A percentile compares a stretch with the other conserved stretches of the same genome.
Evolutionary conservation across 179 eudicot species (phyloP).

Genomic region (Corrigiola litoralis): DNA sequence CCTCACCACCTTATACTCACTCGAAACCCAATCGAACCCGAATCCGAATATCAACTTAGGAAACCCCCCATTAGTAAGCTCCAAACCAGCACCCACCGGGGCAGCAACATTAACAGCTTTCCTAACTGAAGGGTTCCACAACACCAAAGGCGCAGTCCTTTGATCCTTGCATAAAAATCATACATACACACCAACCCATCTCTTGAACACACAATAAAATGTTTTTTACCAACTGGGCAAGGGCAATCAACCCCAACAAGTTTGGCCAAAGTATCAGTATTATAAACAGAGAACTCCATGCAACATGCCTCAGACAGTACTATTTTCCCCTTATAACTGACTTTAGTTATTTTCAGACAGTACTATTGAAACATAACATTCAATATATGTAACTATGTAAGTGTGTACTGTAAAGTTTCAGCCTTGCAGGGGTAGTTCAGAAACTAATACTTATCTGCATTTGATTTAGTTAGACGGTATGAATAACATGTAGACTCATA

Average conservation of each 20-base stretch:
- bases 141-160: background rate
- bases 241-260: background rate
- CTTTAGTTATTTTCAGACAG: too few relatives aligned
- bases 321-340: too few relatives aligned
- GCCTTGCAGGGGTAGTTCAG: too few relatives aligned
- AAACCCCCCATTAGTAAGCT: slow-evolving; percentile 10
- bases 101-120: background rate
- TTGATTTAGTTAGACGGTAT: too few relatives aligned
- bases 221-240: slow-evolving; percentile 9
- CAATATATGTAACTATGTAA: too few relatives aligned
- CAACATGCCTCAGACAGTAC: too few relatives aligned
- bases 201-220: slow-evolving; percentile 12
- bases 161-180: slow-evolving; percentile 8
- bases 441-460: too few relatives aligned
- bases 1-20: background rate
- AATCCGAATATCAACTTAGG: slow-evolving; percentile 19
- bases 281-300: background rate
- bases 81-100: background rate
- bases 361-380: too few relatives aligned
- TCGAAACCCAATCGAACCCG: slow-evolving; percentile 8
- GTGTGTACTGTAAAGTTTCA: too few relatives aligned
- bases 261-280: background rate
- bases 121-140: slow-evolving; percentile 19
- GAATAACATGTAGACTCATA: too few relatives aligned
- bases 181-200: slow-evolving; percentile 16